A percentile compares a stretch with the other conserved stretches of the same genome.
These are phyloP conservation scores for Cryphonectria naterciae DNA, from an alignment of 2,329 filamentous ascomycete species.

Conservation along the genomic window DNA sequence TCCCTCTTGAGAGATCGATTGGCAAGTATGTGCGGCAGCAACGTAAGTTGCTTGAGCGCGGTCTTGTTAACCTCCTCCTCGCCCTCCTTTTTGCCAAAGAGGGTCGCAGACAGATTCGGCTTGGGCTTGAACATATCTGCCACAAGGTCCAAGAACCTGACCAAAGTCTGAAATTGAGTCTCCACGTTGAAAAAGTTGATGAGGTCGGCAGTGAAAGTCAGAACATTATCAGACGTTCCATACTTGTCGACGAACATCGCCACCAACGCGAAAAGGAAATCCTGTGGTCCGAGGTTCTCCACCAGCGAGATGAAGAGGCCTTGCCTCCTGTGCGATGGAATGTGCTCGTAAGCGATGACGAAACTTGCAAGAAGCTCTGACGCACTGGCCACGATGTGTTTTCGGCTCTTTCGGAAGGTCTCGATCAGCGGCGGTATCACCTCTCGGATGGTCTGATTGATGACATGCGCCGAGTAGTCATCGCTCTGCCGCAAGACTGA, in stretches of 20 bases:
- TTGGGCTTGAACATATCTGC: slow-evolving; percentile 76
- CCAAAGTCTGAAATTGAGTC: slow-evolving; percentile 77
- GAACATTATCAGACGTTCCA: slow-evolving; percentile 72
- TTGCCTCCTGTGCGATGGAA: slow-evolving; percentile 82
- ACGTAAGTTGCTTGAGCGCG: slow-evolving; percentile 58
- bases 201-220: slow-evolving; percentile 76
- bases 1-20: slow-evolving; percentile 61
- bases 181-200: slow-evolving; percentile 73
- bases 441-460: slow-evolving; percentile 91
- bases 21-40: slow-evolving; percentile 61
- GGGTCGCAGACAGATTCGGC: slow-evolving; percentile 70
- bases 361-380: slow-evolving; percentile 94
- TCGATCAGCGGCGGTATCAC: slow-evolving; percentile 90
- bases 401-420: slow-evolving; percentile 80
- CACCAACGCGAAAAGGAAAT: slow-evolving; percentile 86
- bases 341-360: slow-evolving; percentile 93
- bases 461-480: slow-evolving; percentile 95
- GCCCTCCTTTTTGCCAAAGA: slow-evolving; percentile 63
- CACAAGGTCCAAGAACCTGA: slow-evolving; percentile 76
- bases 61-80: slow-evolving; percentile 54
- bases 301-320: slow-evolving; percentile 84
- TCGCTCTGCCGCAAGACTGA: slow-evolving; percentile 91
- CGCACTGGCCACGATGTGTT: slow-evolving; percentile 77
- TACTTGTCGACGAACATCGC: slow-evolving; percentile 92
- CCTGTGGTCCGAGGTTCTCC: slow-evolving; percentile 80